phyloP scores from a whole-genome alignment of 495 filamentous ascomycete species.

The Evansstolkia leycettana region DNA sequence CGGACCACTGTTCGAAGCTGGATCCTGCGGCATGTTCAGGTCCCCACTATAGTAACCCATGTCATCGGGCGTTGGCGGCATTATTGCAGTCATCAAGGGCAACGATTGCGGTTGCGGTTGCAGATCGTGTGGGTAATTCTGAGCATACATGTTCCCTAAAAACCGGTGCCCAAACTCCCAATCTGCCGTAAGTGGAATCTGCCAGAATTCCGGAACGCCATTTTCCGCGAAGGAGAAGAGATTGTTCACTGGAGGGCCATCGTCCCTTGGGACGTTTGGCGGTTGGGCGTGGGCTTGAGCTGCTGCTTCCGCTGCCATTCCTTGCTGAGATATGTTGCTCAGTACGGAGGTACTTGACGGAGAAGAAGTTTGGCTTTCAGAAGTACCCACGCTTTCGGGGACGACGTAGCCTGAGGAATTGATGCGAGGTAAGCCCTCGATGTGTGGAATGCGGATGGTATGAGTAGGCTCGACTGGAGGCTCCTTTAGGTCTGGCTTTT shows the following conservation, averaged over 20 bases:
- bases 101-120: too few relatives aligned
- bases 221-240: constrained; percentile 11
- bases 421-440: constrained; percentile 25
- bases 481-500: too few relatives aligned
- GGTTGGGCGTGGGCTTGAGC: not conserved
- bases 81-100: too few relatives aligned
- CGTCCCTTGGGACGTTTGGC: not conserved
- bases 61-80: too few relatives aligned
- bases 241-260: constrained; percentile 3
- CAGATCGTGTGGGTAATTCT: not conserved
- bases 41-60: too few relatives aligned
- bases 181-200: constrained; percentile 24
- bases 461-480: constrained; percentile 1
- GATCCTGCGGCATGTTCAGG: constrained; percentile 1
- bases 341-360: constrained; percentile 3
- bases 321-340: not conserved
- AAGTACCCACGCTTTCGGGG: constrained; percentile 14
- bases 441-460: constrained; percentile 17
- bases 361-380: not conserved
- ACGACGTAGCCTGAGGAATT: constrained; percentile 31
- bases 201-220: constrained; percentile 23
- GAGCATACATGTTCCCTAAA: constrained; percentile 18
- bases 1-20: constrained; percentile 1
- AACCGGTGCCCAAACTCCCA: constrained; percentile 24
- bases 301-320: too few relatives aligned